Evolutionary conservation across 2,329 filamentous ascomycete genomes (phyloP), one percentile per base, ranked within the genome.

Genomic region (Cercospora beticola): DNA sequence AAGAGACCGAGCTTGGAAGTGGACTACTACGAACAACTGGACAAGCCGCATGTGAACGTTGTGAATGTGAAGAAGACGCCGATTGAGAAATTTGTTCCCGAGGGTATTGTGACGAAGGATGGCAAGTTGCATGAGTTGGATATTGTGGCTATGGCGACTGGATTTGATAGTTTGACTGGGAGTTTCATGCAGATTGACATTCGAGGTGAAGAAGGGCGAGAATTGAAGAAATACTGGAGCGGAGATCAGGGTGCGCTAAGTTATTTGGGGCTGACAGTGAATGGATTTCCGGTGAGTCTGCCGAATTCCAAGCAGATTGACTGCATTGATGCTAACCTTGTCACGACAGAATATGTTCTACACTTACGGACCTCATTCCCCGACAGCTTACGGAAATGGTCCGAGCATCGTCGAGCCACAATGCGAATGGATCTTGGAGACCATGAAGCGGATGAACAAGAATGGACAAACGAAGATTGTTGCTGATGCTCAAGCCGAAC

Each of bases 31-130:
- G 82, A 84, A 72, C 75, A 79, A 72, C 73, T 83, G 10, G 79
- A 83, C 68, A 77, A 74, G 58, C 76, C 78, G 0, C 76, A 83
- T 65, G 81, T 82, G 64, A 75, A 79, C 21, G 76, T 83, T 7
- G 75, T 83, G 28, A 76, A 82, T 67, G 74, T 82, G 46, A 81
- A 80, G 66, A 77, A 78, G 62, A 78, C 79, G 18, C 72, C 83
- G 23, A 81, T 78, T 2, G 79, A 81, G 71, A 81, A 78, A 5
- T 43, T 88, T 85, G 71, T 87, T 85, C 7, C 79, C 82, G 49
- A 88, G 87, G 82, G 82, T 5, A 79, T 84, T 40, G 74, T 79
- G 5, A 82, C 80, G 0, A 68, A 43, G 9, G 75, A 83, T 61
- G 82, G 81, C 46, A 79, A 78, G 68, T 67, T 78, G 26, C 65